A percentile compares a stretch with the other conserved stretches of the same genome.
phyloP scores from a whole-genome alignment of 306 rosid genomes.

The Betula pendula region DNA sequence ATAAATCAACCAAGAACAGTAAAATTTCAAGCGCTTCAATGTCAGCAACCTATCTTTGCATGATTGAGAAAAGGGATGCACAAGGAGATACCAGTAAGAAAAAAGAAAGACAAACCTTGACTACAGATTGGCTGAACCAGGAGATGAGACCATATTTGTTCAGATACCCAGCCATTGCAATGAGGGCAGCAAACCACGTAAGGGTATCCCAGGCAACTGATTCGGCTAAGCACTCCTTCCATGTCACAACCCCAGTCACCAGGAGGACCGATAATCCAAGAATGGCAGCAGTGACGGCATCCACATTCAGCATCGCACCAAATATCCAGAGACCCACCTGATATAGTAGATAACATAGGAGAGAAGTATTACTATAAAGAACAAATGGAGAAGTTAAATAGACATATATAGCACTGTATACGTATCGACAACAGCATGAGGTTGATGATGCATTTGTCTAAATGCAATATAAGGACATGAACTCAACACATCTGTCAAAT shows the following conservation, averaged over 20 bases:
- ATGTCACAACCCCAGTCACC: constrained; percentile 89
- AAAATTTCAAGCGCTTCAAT: neutral
- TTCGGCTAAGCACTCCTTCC: constrained; percentile 98
- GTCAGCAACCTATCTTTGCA: neutral
- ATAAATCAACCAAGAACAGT: neutral
- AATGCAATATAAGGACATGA: neutral
- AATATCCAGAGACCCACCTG: constrained; percentile 98
- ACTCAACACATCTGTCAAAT: neutral
- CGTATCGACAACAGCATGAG: constrained; percentile 9
- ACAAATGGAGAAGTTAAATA: constrained; percentile 1
- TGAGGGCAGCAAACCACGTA: constrained; percentile 99
- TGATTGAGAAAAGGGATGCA: neutral
- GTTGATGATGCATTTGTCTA: neutral
- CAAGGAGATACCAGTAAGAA: neutral
- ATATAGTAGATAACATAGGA: constrained; percentile 16
- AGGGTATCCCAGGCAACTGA: constrained; percentile 99
- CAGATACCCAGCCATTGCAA: constrained; percentile 99
- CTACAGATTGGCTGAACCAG: constrained; percentile 96
- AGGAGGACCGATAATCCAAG: constrained; percentile 89
- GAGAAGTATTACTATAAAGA: constrained; percentile 6
- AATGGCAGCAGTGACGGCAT: constrained; percentile 95
- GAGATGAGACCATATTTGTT: constrained; percentile 98
- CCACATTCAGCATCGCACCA: constrained; percentile 73
- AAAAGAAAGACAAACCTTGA: constrained; percentile 68
- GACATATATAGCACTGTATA: constrained; percentile 2